Base-by-base conservation (phyloP, 2,329 filamentous ascomycete species). In the Phialophora verrucosa region DNA sequence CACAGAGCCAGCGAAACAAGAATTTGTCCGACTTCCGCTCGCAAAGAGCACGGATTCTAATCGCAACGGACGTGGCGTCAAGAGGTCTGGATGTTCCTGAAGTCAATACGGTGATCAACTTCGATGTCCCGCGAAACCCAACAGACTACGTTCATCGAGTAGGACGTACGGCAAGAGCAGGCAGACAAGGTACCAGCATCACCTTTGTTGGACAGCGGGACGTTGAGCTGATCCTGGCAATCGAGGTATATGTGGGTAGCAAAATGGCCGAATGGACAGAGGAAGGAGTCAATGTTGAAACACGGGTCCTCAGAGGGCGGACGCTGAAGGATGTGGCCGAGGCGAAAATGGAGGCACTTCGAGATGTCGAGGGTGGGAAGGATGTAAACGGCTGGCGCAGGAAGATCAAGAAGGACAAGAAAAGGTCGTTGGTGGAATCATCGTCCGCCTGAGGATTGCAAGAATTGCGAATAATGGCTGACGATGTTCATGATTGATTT, bases 131-230 rank as follows among this genome's bases (percentile, higher is more conserved):
- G 0, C 88, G 94, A n/a, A 92, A 97, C 75, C 92, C 94, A 2
- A 93, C 97, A 77, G 94, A 97, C 79, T 99, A 99, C 78, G 95
- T 99, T 71, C 95, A 99, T 81, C 88, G 95, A 12, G 94, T 97
- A 59, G 95, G 95, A 77, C 90, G 95, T 79, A 99, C 95, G 12
- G 95, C 95, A 3, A 89, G 95, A 85, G 95, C 95, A 0, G 95
- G 95, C 0, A 87, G 93, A 53, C 84, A 84, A 61, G 95, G 95
- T 74, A 90, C 93, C 70, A 88, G 91, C 4, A 88, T 97, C 17
- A 96, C 92, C 1, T 87, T 99, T 73, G 90, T 99, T 1, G 94
- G 95, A 2, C 94, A 98, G 83, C 85, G 94, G 65, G 95, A 99
- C 78, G 93, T 98, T 1, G 88, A 93, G 74, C 84, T 98, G 7